Evolutionary conservation across 108 stramenopile species (phyloP), one percentile per base, ranked within the genome.

Genomic region (Schizochytrium sp.): DNA sequence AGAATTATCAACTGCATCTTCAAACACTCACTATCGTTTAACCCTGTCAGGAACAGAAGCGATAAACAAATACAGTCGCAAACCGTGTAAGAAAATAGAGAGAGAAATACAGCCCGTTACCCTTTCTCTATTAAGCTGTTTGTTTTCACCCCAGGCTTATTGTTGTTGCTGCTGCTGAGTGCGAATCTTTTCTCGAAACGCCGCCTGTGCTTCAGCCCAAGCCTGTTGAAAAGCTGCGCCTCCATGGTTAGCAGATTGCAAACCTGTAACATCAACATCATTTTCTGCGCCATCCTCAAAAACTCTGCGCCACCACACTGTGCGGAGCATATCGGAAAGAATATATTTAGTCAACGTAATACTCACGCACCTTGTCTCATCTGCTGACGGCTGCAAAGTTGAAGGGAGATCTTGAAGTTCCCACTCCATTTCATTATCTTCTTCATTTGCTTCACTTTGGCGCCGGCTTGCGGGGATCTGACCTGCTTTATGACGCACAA

Each of bases 221-320:
- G 76, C 53, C 76, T 83, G 45, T 28, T 12, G 45, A 2, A 83
- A 83, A 5, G 10, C 76, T 7, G 38, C 64, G 64, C 3, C 64
- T 12, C 64, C 64, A 44, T 44, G 10, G 64, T 53, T 53, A 13
- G 53, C 15, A 53, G 1, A 5, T 28, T 83, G 76, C 38, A 83
- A 38, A 7, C 5, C 76, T 47, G 12, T 42, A 53, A 69, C 45
- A 53, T 83, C 76, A 38, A 83, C 76, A 28, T 55, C 53, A n/a
- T 40, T 7, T 2, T 83, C 76, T 47, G 49, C 76, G 76, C 76
- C 76, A n/a, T 53, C 76, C 76, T 83, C 76, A 2, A 83, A 83
- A 40, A 53, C 76, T n/a, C 53, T 17, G 38, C 15, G 15, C 76
- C 76, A 83, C 76, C 76, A 83, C 38, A 83, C 55, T 46, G 76